Base-by-base conservation (phyloP, 2,329 filamentous ascomycete species). In the Fusarium sp. region DNA sequence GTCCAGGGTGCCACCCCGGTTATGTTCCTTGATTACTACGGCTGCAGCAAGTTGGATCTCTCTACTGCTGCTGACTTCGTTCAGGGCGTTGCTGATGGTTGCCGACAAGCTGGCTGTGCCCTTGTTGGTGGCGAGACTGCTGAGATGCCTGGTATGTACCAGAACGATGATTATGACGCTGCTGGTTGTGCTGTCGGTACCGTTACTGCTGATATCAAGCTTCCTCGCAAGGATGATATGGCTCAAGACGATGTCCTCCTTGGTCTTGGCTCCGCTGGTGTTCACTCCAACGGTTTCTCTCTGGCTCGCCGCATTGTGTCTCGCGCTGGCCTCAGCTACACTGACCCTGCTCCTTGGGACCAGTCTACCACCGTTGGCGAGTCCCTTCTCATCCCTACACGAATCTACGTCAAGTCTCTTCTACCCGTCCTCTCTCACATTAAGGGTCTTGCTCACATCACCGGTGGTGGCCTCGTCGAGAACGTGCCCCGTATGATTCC, bases 1-100 rank as follows among this genome's bases (percentile, higher is more conserved):
- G 96, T 98, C 14, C 95, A 98, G 85, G 96, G 96, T 62, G 96
- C 96, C 18, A 94, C 96, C 77, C 95, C 96, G 5, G 88, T 98
- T 74, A 96, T 96, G 87, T 98, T 99, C 89, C 91, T 98, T 72
- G 96, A 99, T 86, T 98, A 97, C 88, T 98, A 97, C 84, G 96
- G 95, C 70, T 98, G 95, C 87, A 95, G 94, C 82, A 93, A 92
- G 82, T 89, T 99, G 28, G 91, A 97, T 75, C 89, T 96, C 14
- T 87, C 91, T 42, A 91, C 90, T 9, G 94, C 95, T 1, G 91
- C 93, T 17, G 88, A 90, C n/a, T 98, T 99, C 80, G 93, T 99
- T 45, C 90, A 94, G 79, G 95, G 96, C 72, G 95, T 99, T 6
- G 95, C 95, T 6, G 89, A 92, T 36, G 96, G 96, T 54, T 99